Conservation (phyloP, 805 yeast genomes). For the Kodamaea kakaduensis region DNA sequence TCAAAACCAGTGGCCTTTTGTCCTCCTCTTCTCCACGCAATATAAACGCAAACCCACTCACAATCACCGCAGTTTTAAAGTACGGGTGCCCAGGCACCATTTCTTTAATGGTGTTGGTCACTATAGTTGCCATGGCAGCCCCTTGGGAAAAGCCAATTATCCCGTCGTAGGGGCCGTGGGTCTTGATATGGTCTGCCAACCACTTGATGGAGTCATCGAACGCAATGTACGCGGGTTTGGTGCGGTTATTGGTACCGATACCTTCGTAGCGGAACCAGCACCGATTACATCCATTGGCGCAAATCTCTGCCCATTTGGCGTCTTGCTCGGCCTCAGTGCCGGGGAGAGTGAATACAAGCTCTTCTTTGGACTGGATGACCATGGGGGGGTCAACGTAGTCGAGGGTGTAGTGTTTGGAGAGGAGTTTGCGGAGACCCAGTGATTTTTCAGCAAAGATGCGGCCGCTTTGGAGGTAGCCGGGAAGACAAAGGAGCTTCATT, state of each 20-base stretch:
- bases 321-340: constrained; percentile 21
- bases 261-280: constrained; percentile 33
- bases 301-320: constrained; percentile 30
- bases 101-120: constrained; percentile 21
- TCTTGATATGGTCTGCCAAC: constrained; percentile 24
- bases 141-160: constrained; percentile 43
- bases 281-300: constrained; percentile 25
- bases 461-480: constrained; percentile 39
- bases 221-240: constrained; percentile 22
- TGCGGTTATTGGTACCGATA: constrained; percentile 13
- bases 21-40: constrained; percentile 21
- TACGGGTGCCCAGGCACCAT: constrained; percentile 22
- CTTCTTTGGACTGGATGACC: constrained; percentile 19
- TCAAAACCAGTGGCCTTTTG: constrained; percentile 20
- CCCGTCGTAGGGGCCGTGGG: constrained; percentile 41
- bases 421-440: constrained; percentile 28
- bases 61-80: constrained; percentile 25
- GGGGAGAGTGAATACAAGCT: constrained; percentile 28
- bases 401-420: constrained; percentile 25
- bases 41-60: constrained; percentile 37
- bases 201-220: constrained; percentile 25
- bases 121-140: constrained; percentile 34
- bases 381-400: constrained; percentile 35
- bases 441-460: constrained; percentile 30
- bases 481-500: constrained; percentile 28